These are phyloP conservation scores for Penicillium rolfsii DNA, from an alignment of 2,329 filamentous ascomycete genomes.

Conservation along the genomic window DNA sequence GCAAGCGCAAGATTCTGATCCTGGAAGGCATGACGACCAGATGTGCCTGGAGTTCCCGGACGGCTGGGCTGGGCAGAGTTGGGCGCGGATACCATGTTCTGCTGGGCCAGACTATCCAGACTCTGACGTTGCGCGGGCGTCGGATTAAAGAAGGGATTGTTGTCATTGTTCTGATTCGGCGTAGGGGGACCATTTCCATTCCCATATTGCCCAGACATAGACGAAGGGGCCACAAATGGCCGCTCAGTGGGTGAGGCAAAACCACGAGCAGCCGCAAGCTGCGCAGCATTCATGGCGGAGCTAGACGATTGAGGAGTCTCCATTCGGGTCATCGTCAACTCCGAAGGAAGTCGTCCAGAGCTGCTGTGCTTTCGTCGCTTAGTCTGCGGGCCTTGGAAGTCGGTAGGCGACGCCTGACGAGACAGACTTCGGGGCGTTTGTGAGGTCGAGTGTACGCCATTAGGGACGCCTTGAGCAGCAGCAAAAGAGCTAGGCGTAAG, in stretches of 20 bases:
- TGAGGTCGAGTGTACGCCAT: slow-evolving; percentile 46
- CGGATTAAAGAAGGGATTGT: slow-evolving; percentile 60
- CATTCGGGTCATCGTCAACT: slow-evolving; percentile 79
- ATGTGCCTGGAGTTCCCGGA: slow-evolving; percentile 68
- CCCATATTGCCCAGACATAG: slow-evolving; percentile 54
- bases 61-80: slow-evolving; percentile 74
- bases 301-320: slow-evolving; percentile 58
- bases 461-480: slow-evolving; percentile 43
- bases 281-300: slow-evolving; percentile 48
- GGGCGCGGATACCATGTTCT: slow-evolving; percentile 71
- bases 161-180: slow-evolving; percentile 64
- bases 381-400: slow-evolving; percentile 64
- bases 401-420: slow-evolving; percentile 71
- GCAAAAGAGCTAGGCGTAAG: slow-evolving; percentile 45
- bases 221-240: slow-evolving; percentile 51
- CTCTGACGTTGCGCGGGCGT: slow-evolving; percentile 61
- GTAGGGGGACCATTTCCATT: slow-evolving; percentile 67
- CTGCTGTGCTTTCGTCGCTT: slow-evolving; percentile 84
- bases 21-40: slow-evolving; percentile 48
- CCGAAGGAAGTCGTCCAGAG: slow-evolving; percentile 69
- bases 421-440: slow-evolving; percentile 67
- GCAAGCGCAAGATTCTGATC: slow-evolving; percentile 37
- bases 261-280: slow-evolving; percentile 45
- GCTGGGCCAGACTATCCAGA: slow-evolving; percentile 66
- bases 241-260: slow-evolving; percentile 49